Percentiles rank a stretch among this genome's conserved stretches.
Evolutionary conservation across 371 early-diverging fungal genomes (phyloP).

Genomic region (Mortierella polycephala): DNA sequence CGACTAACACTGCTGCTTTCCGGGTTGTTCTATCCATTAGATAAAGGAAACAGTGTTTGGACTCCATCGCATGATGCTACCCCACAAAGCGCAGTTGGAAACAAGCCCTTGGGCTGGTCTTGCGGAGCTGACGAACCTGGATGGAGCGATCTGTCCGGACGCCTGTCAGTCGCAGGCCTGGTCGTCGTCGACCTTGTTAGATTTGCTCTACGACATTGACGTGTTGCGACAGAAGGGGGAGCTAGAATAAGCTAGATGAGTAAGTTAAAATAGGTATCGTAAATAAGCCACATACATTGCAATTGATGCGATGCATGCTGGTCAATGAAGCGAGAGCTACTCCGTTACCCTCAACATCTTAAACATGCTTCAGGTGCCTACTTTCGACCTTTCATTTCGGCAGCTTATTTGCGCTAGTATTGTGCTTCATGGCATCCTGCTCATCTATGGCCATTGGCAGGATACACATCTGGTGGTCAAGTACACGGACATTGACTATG

Average conservation of each 20-base stretch:
- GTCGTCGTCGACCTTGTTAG: constrained; percentile 86
- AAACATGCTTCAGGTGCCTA: constrained; percentile 21
- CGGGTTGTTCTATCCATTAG: constrained; percentile 10
- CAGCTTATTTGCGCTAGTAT: constrained; percentile 49
- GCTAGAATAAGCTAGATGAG: neutral
- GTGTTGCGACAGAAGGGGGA: constrained; percentile 14
- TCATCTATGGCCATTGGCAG: constrained; percentile 87
- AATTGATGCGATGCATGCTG: no score
- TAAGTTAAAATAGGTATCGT: no score
- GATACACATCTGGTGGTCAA: constrained; percentile 87
- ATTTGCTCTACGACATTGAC: constrained; percentile 61
- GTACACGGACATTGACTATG: constrained; percentile 97
- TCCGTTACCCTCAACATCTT: no score
- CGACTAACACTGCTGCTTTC: neutral
- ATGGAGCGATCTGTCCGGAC: constrained; percentile 85
- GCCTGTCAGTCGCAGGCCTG: constrained; percentile 96
- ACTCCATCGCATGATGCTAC: constrained; percentile 75
- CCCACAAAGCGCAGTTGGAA: constrained; percentile 78
- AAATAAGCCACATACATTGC: no score
- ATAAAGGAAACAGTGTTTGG: constrained; percentile 44
- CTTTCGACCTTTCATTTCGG: constrained; percentile 36
- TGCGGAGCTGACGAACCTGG: constrained; percentile 93
- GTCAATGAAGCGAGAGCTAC: no score
- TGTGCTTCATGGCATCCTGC: constrained; percentile 71
- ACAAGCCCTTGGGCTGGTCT: constrained; percentile 85